A percentile compares a stretch with the other conserved stretches of the same genome.
Conservation (phyloP, 164 flowering plant species). For the Cinnamomum chago region DNA sequence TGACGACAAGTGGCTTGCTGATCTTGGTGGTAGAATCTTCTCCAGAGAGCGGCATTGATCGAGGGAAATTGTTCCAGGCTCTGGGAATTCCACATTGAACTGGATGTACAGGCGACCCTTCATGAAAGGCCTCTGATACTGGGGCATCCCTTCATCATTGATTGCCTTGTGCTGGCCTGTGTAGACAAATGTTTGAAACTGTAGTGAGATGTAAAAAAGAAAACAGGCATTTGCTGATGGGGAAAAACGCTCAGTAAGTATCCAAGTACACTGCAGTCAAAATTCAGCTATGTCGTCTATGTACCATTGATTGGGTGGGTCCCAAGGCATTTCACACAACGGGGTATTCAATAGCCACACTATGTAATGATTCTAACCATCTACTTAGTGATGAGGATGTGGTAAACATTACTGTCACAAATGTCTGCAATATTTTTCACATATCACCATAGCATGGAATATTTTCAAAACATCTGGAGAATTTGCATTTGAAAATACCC, state of each 20-base stretch:
- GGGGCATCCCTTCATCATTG: constrained; percentile 77
- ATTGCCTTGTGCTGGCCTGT: constrained; percentile 58
- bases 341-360: background rate
- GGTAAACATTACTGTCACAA: too few relatives aligned
- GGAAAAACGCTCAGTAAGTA: background rate
- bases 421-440: too few relatives aligned
- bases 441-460: too few relatives aligned
- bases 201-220: background rate
- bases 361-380: background rate
- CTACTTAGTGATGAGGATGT: background rate
- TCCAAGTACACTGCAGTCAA: too few relatives aligned
- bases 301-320: too few relatives aligned
- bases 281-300: too few relatives aligned
- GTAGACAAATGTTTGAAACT: background rate
- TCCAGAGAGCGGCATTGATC: constrained; percentile 42
- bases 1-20: constrained; percentile 27
- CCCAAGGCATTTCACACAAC: background rate
- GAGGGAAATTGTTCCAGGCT: constrained; percentile 37
- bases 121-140: constrained; percentile 56
- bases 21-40: constrained; percentile 34
- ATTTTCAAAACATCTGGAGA: too few relatives aligned
- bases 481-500: too few relatives aligned
- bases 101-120: constrained; percentile 54
- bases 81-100: constrained; percentile 59
- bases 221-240: background rate